phyloP scores from a whole-genome alignment of 208 protist genomes.

The Acanthamoeba healyi region DNA sequence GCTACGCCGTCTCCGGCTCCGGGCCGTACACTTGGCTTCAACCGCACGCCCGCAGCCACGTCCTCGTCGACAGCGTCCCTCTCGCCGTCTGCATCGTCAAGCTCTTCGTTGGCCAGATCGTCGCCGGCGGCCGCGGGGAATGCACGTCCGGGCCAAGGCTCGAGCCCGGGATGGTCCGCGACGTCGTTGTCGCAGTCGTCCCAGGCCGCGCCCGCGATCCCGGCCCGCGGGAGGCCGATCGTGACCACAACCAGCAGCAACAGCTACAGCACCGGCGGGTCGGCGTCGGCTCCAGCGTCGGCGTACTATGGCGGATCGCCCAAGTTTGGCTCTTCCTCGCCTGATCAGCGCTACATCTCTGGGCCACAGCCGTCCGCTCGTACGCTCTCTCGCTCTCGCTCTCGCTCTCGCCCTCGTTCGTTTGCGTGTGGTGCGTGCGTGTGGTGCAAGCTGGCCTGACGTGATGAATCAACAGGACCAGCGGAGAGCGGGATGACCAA shows the following conservation, averaged over 20 bases:
- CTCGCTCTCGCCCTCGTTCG: no score
- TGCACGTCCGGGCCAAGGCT: no score
- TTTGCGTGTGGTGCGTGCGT: background rate
- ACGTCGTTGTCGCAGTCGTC: background rate
- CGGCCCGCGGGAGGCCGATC: background rate
- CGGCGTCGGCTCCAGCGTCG: background rate
- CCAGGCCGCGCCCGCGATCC: background rate
- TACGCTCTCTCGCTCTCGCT: background rate
- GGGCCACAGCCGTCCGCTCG: constrained; percentile 4
- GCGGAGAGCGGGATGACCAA: constrained; percentile 32
- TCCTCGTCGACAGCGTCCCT: background rate
- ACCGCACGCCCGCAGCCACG: background rate
- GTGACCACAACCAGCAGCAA: background rate
- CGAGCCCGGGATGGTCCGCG: no score
- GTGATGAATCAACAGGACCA: background rate
- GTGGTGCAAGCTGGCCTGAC: no score
- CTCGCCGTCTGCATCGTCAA: background rate
- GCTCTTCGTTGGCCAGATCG: background rate
- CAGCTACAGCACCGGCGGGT: background rate
- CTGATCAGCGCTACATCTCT: constrained; percentile 8
- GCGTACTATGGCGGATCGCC: background rate
- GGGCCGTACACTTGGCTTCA: no score
- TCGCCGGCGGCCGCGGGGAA: background rate
- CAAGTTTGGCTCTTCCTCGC: background rate
- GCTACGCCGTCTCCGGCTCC: no score